Conservation (phyloP, 2,329 filamentous ascomycete genomes). For the Pyrenophora tritici-repentis region DNA sequence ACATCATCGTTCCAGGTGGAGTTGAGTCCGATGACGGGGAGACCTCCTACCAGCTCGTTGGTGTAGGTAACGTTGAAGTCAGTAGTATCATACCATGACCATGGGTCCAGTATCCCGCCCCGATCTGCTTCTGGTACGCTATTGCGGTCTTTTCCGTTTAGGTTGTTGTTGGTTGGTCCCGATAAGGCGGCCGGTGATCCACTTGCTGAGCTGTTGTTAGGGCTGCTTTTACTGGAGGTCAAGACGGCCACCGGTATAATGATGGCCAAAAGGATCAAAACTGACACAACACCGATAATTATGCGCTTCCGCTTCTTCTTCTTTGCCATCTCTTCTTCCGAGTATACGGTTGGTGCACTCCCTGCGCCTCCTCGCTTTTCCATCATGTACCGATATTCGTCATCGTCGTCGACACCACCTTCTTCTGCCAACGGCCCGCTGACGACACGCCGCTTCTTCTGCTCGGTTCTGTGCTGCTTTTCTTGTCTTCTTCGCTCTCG, state of each 20-base stretch:
- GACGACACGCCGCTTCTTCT: constrained; percentile 49
- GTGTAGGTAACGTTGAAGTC: constrained; percentile 97
- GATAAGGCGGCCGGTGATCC: constrained; percentile 20
- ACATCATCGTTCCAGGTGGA: constrained; percentile 83
- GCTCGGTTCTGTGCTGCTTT: constrained; percentile 36
- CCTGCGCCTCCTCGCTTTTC: constrained; percentile 51
- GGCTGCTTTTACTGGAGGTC: constrained; percentile 51
- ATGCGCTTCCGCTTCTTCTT: constrained; percentile 59
- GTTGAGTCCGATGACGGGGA: constrained; percentile 90
- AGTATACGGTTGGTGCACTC: constrained; percentile 41
- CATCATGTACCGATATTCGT: constrained; percentile 49
- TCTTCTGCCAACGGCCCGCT: constrained; percentile 56
- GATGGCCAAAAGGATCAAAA: constrained; percentile 52
- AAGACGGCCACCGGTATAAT: constrained; percentile 55
- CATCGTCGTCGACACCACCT: constrained; percentile 49
- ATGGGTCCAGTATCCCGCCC: constrained; percentile 83
- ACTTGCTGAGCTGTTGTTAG: constrained; percentile 28
- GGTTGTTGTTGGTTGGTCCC: constrained; percentile 52
- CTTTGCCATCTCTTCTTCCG: constrained; percentile 47
- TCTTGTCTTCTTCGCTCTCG: constrained; percentile 50
- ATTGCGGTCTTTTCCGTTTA: constrained; percentile 51
- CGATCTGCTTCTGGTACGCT: constrained; percentile 62
- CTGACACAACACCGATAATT: constrained; percentile 46
- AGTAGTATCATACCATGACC: constrained; percentile 84
- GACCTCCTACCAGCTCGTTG: constrained; percentile 76